Evolutionary conservation across 2,329 filamentous ascomycete species (phyloP), one percentile per base, ranked within the genome.

Genomic region (Xylariomycetidae sp.): DNA sequence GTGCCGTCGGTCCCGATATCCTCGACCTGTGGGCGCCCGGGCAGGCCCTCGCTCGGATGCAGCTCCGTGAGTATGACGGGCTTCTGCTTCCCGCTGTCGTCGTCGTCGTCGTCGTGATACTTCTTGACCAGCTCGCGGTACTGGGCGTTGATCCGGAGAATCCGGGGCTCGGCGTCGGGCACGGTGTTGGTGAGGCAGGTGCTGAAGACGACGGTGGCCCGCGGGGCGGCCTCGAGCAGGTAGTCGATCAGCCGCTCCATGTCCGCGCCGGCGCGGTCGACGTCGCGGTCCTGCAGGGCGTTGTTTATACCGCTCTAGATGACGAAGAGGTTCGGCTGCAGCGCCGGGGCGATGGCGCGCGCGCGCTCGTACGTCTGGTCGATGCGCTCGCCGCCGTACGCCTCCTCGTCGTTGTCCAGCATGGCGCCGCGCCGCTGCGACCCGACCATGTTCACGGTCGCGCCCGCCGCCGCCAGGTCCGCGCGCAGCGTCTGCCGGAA

Each of bases 271-370:
- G 51, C 45, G 28, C 46, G 42, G 27, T 49, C 38, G 17, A 49
- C 38, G 17, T 56, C 48, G 13, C 34, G 31, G n/a, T 45, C 25
- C 22, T 56, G 54, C 14, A 54, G 41, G 9, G 51, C 51, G 30
- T 60, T 56, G 37, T 59, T 60, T 10, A 56, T 53, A 13, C 57
- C 57, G 17, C 49, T 45, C 20, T 59, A 51, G 31, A 60, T 52
- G 13, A 57, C n/a, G 31, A 58, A 52, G 4, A 59, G 6, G 33
- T 60, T 57, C 4, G 57, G 57, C 22, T 42, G 40, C 14, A 46
- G 31, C 16, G 46, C 27, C 2, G 49, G 42, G 6, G 53, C 49
- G 31, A 53, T 50, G 3, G 32, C 27, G 12, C 30, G 51, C 2
- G 55, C 53, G 26, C 53, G 52, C 13, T 50, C 44, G 32, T 50